Conservation (phyloP, 148 eudicot genomes). For the Salicornia ramosissima region DNA sequence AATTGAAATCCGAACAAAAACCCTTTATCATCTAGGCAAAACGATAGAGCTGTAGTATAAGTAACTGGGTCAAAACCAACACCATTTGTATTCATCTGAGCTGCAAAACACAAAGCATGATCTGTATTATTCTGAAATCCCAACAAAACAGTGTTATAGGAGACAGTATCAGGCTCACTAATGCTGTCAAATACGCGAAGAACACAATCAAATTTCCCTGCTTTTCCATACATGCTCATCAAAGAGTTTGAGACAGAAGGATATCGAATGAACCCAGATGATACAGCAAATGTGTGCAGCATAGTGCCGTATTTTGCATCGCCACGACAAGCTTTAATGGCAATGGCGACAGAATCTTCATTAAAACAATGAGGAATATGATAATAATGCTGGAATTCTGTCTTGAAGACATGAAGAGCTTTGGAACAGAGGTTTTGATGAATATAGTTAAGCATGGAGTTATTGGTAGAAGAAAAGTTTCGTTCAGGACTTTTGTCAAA, state of each 20-base stretch:
- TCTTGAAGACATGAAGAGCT: conserved; percentile 51
- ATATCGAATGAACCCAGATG: conserved; percentile 44
- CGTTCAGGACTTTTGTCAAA: conserved; percentile 50
- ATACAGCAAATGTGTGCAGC: conserved; percentile 61
- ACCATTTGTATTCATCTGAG: conserved; percentile 50
- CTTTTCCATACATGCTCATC: conserved; percentile 79
- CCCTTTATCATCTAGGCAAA: conserved; percentile 51
- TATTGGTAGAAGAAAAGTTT: conserved; percentile 29
- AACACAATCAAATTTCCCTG: conserved; percentile 42
- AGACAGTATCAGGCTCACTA: conserved; percentile 58
- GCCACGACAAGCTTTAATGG: conserved; percentile 65
- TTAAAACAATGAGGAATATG: conserved; percentile 37
- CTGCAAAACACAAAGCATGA: conserved; percentile 56
- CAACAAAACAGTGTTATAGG: conserved; percentile 71
- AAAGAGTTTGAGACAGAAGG: conserved; percentile 64
- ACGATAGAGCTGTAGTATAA: conserved; percentile 52
- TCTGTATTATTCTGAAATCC: conserved; percentile 53
- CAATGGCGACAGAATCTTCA: conserved; percentile 53
- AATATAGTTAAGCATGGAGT: conserved; percentile 43
- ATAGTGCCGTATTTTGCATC: conserved; percentile 44
- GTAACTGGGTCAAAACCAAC: conserved; percentile 69
- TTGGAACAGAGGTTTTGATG: conserved; percentile 35
- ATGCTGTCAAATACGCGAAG: conserved; percentile 39
- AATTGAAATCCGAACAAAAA: conserved; percentile 63
- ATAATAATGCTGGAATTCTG: conserved; percentile 21